Evolutionary conservation across 192 early-diverging fungal species (phyloP).

Genomic region (Coemansia interrupta): DNA sequence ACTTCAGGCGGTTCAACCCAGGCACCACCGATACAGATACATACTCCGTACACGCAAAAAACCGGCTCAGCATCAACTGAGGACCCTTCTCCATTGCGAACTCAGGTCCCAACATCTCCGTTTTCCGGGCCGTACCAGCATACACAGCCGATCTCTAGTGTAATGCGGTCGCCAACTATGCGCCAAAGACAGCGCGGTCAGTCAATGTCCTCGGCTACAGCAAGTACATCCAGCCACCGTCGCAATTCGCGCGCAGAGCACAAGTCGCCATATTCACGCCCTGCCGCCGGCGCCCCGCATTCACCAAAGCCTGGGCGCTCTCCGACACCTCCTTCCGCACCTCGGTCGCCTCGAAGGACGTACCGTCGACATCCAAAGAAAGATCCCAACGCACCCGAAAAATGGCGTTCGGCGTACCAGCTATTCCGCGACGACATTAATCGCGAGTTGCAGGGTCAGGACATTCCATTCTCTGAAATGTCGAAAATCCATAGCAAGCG

Average conservation of each 20-base stretch:
- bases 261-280: constrained; percentile 28
- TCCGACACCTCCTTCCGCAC: background rate
- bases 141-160: constrained; percentile 8
- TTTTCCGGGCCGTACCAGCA: constrained; percentile 17
- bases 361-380: constrained; percentile 52
- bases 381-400: constrained; percentile 46
- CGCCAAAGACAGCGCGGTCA: constrained; percentile 34
- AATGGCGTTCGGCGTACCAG: constrained; percentile 54
- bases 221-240: constrained; percentile 16
- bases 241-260: constrained; percentile 31
- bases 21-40: background rate
- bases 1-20: background rate
- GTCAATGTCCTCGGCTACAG: constrained; percentile 28
- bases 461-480: constrained; percentile 50
- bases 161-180: constrained; percentile 9
- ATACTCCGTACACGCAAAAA: constrained; percentile 1
- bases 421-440: constrained; percentile 52
- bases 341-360: constrained; percentile 34
- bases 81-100: constrained; percentile 18
- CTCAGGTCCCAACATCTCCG: constrained; percentile 8
- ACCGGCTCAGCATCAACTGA: constrained; percentile 25
- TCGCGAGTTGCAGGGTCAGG: constrained; percentile 39
- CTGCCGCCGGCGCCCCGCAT: constrained; percentile 8
- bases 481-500: constrained; percentile 51
- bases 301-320: constrained; percentile 18